A percentile compares a stretch with the other conserved stretches of the same genome.
Evolutionary conservation across 1,284 basidiomycete genomes (phyloP).

Genomic region (Golubevia sp.): DNA sequence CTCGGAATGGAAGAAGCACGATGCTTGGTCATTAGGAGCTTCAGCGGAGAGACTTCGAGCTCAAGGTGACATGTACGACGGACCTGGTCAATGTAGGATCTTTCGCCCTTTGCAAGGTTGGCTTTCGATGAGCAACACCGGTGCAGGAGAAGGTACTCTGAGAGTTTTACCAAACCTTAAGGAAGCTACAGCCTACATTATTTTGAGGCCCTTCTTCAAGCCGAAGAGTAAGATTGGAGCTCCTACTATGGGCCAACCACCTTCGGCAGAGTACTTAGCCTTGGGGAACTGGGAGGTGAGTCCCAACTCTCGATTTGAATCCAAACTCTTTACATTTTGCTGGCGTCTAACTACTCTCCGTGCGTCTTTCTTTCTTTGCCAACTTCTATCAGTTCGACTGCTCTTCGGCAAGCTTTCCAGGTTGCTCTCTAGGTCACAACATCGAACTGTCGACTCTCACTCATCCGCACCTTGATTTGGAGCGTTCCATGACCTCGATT

Average conservation of each 20-base stretch:
- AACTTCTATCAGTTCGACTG: not conserved
- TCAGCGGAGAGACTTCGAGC: conserved; percentile 27
- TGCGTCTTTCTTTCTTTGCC: not conserved
- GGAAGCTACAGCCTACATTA: conserved; percentile 75
- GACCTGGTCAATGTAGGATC: conserved; percentile 69
- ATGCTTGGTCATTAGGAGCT: conserved; percentile 63
- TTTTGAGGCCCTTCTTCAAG: conserved; percentile 78
- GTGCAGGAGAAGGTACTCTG: conserved; percentile 74
- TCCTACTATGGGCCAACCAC: not conserved
- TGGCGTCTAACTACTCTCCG: not conserved
- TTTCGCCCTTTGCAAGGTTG: conserved; percentile 78
- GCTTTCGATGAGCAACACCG: conserved; percentile 70
- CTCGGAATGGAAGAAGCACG: conserved; percentile 67
- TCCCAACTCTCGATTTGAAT: no score
- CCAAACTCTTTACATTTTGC: no score
- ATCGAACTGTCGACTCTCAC: conserved; percentile 71
- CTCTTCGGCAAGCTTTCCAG: not conserved
- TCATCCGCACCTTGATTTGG: conserved; percentile 74
- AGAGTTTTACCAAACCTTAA: conserved; percentile 75
- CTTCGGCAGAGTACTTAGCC: conserved; percentile 62
- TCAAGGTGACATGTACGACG: conserved; percentile 35
- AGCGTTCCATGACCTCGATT: conserved; percentile 70
- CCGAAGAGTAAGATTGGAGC: conserved; percentile 27
- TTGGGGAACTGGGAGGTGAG: conserved; percentile 68
- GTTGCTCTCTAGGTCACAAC: conserved; percentile 66